Conservation (phyloP, 352 stramenopile genomes). For the Globisporangium emineosum region DNA sequence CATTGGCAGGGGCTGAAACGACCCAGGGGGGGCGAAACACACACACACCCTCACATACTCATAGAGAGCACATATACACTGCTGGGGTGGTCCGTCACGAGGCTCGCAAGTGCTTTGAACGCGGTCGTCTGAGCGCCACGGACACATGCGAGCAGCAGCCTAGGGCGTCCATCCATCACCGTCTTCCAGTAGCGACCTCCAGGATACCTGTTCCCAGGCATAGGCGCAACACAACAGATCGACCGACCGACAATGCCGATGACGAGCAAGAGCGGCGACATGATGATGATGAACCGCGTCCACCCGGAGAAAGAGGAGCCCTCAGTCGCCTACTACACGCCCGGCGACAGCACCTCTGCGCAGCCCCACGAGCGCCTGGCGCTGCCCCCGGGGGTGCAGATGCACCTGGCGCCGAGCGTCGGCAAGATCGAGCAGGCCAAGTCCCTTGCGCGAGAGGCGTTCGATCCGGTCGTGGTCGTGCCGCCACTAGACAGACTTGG, state of each 20-base stretch:
- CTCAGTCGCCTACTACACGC: conserved; percentile 10
- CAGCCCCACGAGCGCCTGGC: neutral
- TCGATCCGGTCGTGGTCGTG: conserved; percentile 8
- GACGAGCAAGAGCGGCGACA: conserved; percentile 9
- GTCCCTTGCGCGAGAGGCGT: neutral
- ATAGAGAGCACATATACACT: too few species aligned
- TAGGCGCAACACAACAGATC: neutral
- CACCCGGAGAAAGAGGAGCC: conserved; percentile 16
- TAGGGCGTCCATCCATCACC: neutral
- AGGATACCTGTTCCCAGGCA: too few species aligned
- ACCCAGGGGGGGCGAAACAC: too few species aligned
- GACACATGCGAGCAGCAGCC: neutral
- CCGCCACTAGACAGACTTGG: neutral
- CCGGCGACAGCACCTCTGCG: neutral
- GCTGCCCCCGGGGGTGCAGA: neutral
- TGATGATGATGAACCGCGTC: conserved; percentile 12
- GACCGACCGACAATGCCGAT: neutral
- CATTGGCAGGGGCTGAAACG: too few species aligned
- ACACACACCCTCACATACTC: too few species aligned
- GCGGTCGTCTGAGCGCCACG: neutral
- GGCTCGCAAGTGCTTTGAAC: neutral
- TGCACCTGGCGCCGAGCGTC: neutral
- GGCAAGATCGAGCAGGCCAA: conserved; percentile 16
- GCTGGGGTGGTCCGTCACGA: too few species aligned
- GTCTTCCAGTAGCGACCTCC: neutral